These are phyloP conservation scores for Arctostaphylos glauca DNA, from an alignment of 148 eudicot genomes.

Conservation along the genomic window DNA sequence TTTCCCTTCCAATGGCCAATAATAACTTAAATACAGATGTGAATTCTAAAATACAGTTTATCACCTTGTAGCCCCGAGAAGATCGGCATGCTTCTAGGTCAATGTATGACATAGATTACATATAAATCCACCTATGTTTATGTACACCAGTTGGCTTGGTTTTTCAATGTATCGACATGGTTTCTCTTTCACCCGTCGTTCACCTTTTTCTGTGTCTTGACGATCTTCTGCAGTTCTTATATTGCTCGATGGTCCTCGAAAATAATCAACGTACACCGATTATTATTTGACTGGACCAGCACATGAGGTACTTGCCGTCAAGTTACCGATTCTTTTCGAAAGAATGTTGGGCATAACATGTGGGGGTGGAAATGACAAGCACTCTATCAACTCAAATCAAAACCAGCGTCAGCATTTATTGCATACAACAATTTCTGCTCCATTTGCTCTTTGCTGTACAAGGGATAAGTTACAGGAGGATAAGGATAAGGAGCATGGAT, in stretches of 20 bases:
- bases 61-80: neutral
- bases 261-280: neutral
- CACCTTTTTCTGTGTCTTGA: neutral
- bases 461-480: neutral
- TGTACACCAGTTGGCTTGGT: slow-evolving; percentile 4
- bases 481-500: too few relatives aligned
- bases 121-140: slow-evolving; percentile 15
- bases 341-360: slow-evolving; percentile 6
- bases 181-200: neutral
- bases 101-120: neutral
- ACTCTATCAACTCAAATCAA: slow-evolving; percentile 68
- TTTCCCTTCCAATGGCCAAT: neutral
- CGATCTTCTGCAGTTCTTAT: neutral
- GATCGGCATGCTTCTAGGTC: neutral
- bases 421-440: slow-evolving; percentile 89
- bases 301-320: neutral
- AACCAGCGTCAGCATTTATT: slow-evolving; percentile 90
- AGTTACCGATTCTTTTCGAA: neutral
- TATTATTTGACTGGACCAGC: slow-evolving; percentile 7
- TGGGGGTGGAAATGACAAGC: neutral
- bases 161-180: neutral
- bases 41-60: neutral
- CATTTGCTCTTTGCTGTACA: slow-evolving; percentile 78
- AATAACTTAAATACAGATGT: neutral
- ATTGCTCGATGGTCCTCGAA: slow-evolving; percentile 8